Base-by-base conservation (phyloP, 805 yeast species). In the Candida methanosorbosa region DNA sequence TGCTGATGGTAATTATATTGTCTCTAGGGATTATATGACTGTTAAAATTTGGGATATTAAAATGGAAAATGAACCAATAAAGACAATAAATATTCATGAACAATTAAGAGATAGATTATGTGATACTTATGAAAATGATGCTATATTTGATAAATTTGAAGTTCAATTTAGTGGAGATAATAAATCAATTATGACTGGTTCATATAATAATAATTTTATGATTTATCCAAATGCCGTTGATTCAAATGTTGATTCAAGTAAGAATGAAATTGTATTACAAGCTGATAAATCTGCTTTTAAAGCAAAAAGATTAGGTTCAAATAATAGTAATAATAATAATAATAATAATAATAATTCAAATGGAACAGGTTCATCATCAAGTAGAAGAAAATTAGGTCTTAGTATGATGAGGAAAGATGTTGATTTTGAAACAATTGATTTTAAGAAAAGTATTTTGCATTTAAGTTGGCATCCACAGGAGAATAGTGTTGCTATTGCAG, bases 391-490 rank as follows among this genome's bases (percentile, higher is more conserved):
- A 13, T 15, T 27, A 16, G 43, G 43, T 2, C 30, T 42, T 25
- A 35, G 36, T 21, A 65, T 72, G 77, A 60, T 66, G 63, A 59
- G 75, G 42, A 70, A 81, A 54, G 69, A 74, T 35, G 76, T 78
- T 52, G 90, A 81, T 53, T 70, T 77, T 50, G 87, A 79, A 52
- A 72, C 77, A 45, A 83, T 88, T 45, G 97, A 94, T 62, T 92
- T 88, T 67, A 86, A 88, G 61, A 90, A 88, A 70, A 81, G 85
- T 59, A 88, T 92, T 40, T 69, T 90, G 59, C 97, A 92, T 63
- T 70, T 87, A 60, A 86, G 97, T 57, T 92, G 99, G 98, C 98
- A 92, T 68, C 98, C 99, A 43, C 70, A 68, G 47, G 98, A 94
- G 63, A 86, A 92, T 63, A 79, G 92, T 34, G 95, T 92, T 46